Evolutionary conservation across 2,329 filamentous ascomycete genomes (phyloP).

Genomic region (Huntiella bhutanensis): DNA sequence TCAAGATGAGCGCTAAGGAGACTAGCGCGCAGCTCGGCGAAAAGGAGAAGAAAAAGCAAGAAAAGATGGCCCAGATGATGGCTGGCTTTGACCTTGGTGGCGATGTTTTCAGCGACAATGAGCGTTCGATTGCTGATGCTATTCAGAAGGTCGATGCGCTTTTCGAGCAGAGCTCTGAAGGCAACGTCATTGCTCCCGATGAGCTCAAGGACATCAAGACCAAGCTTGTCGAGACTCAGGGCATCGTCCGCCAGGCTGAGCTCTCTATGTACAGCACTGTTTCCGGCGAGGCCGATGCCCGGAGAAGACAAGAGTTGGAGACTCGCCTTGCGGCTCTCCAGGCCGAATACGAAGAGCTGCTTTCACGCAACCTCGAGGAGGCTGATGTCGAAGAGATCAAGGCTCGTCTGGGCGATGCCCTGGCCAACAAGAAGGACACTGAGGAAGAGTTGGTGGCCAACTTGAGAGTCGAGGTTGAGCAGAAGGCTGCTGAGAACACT

Average conservation of each 20-base stretch:
- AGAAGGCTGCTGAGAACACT: slow-evolving; percentile 64
- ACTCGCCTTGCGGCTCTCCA: slow-evolving; percentile 55
- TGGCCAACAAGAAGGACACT: slow-evolving; percentile 53
- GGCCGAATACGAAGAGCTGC: slow-evolving; percentile 64
- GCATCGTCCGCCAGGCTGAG: slow-evolving; percentile 82
- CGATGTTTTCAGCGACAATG: slow-evolving; percentile 86
- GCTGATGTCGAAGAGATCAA: slow-evolving; percentile 74
- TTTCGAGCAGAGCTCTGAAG: slow-evolving; percentile 54
- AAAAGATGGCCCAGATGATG: slow-evolving; percentile 99
- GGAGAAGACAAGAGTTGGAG: slow-evolving; percentile 60
- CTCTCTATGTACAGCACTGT: slow-evolving; percentile 57
- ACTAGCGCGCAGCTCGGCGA: slow-evolving; percentile 77
- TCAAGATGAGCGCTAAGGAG: slow-evolving; percentile 92
- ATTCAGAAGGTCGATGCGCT: slow-evolving; percentile 69
- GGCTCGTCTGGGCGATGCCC: slow-evolving; percentile 55
- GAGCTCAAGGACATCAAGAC: slow-evolving; percentile 60
- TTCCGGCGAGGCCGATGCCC: slow-evolving; percentile 43
- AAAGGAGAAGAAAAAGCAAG: slow-evolving; percentile 96
- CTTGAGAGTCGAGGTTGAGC: slow-evolving; percentile 54
- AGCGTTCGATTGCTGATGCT: slow-evolving; percentile 63
- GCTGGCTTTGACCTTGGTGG: slow-evolving; percentile 88
- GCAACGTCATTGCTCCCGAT: slow-evolving; percentile 64
- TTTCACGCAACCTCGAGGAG: slow-evolving; percentile 61
- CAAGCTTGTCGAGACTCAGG: slow-evolving; percentile 73
- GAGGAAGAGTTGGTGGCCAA: slow-evolving; percentile 58